Conservation (phyloP, 192 early-diverging fungal genomes). For the Podila epicladia region DNA sequence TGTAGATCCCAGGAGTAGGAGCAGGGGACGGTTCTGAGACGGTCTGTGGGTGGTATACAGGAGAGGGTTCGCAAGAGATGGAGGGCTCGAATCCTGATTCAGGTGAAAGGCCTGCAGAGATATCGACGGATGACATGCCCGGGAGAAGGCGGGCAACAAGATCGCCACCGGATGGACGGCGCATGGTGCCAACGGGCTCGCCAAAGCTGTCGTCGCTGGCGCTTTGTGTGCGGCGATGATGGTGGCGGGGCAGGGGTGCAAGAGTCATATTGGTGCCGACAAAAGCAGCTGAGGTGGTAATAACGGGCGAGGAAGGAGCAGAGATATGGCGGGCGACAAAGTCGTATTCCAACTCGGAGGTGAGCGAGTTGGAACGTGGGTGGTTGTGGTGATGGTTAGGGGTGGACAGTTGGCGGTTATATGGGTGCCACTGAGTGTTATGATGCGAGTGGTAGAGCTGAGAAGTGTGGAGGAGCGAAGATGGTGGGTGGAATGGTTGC, state of each 20-base stretch:
- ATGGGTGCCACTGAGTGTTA: neutral
- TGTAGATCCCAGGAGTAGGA: conserved; percentile 21
- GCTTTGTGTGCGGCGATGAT: neutral
- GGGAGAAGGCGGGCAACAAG: neutral
- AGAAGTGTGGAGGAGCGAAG: neutral
- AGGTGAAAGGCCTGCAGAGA: neutral
- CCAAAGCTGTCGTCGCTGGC: neutral
- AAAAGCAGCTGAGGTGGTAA: neutral
- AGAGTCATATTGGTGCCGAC: neutral
- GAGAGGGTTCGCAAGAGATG: neutral
- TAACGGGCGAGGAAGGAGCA: neutral
- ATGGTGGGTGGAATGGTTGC: neutral
- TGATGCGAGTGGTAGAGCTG: no score
- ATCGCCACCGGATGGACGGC: neutral
- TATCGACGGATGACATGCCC: neutral
- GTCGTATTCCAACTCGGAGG: neutral
- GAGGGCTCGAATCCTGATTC: no score
- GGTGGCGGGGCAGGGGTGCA: neutral
- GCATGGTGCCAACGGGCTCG: neutral
- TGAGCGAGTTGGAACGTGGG: neutral
- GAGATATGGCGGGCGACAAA: neutral
- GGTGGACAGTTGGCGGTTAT: neutral
- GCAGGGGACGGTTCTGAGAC: neutral
- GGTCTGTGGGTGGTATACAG: neutral
- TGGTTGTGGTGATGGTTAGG: neutral